Evolutionary conservation across 1,284 basidiomycete species (phyloP), one percentile per base, ranked within the genome.

Genomic region (Sphaerobolus stellatus): DNA sequence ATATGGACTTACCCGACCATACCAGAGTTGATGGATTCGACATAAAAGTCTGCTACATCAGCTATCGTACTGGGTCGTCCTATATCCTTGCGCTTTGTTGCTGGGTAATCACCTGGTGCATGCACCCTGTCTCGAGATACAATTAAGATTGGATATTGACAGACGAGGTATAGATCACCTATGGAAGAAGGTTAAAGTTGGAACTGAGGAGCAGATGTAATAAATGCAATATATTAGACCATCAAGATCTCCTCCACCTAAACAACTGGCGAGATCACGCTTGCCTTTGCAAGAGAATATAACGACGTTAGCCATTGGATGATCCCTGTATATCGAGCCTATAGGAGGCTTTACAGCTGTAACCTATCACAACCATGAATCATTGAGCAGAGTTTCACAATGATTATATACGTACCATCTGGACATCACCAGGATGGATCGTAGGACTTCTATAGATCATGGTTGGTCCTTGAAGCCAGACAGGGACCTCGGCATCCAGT

Each of bases 1-100:
- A 25, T 30, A 20, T 5, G 25, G 6, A 59, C 48, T 22, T 47
- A 59, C 34, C 59, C 59, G 30, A 64, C 43, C 49, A 89, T 78
- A 62, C 92, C 90, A 0, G 88, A 90, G 58, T 88, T 81, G 63
- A 92, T 89, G 57, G 90, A 94, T 61, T 92, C 84, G 20, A 93
- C 81, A 28, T 94, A 76, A 65, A 94, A 94, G 59, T 92, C 78
- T 58, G 85, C 87, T 2, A 93, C 83, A 60, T 93, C 90, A 2
- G 86, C 76, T 5, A 92, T 80, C 0, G 78, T 83, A 57, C 83
- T 83, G 2, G 81, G 74, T 24, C 79, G 74, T 3, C 78, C 76
- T 2, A 89, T 70, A 5, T 69, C 71, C 18, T 76, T 59, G 6
- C 63, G 61, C 3, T 61, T 58, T 0, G 60, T 57, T 13, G 48